A percentile compares a stretch with the other conserved stretches of the same genome.
Conservation (phyloP, 768 basidiomycete genomes). For the Boletus rufocinnamomeus region DNA sequence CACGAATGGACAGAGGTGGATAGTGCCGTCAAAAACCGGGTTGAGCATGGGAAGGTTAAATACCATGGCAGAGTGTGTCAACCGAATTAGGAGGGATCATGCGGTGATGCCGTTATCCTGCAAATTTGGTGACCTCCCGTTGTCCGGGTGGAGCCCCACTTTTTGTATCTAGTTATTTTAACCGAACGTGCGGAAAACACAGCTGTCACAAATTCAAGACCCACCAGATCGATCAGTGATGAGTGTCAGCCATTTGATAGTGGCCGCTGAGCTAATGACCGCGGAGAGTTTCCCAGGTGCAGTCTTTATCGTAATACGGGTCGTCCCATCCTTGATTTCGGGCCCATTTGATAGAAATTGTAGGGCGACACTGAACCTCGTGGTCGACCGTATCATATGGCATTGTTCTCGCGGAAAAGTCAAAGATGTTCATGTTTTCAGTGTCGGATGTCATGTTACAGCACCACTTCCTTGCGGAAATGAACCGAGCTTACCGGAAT, state of each 20-base stretch:
- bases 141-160: conserved; percentile 10
- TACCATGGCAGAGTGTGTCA: conserved; percentile 11
- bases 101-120: conserved; percentile 22
- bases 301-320: not conserved
- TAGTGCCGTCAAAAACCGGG: not conserved
- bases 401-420: too few relatives aligned
- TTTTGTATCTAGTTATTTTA: not conserved
- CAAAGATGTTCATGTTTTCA: not conserved
- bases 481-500: not conserved
- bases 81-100: conserved; percentile 6
- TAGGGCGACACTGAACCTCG: not conserved
- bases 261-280: not conserved
- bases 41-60: conserved; percentile 17
- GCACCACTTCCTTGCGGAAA: not conserved
- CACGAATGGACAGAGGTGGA: not conserved
- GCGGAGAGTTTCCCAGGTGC: not conserved
- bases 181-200: not conserved
- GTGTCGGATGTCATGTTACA: not conserved
- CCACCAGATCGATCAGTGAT: not conserved
- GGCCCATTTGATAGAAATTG: not conserved
- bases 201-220: not conserved
- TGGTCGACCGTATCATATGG: not conserved
- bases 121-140: not conserved
- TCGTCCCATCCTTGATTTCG: not conserved
- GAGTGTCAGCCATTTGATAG: not conserved